A percentile compares a stretch with the other conserved stretches of the same genome.
These are phyloP conservation scores for Fragosphaeria purpurea DNA, from an alignment of 2,329 filamentous ascomycete genomes.

Conservation along the genomic window DNA sequence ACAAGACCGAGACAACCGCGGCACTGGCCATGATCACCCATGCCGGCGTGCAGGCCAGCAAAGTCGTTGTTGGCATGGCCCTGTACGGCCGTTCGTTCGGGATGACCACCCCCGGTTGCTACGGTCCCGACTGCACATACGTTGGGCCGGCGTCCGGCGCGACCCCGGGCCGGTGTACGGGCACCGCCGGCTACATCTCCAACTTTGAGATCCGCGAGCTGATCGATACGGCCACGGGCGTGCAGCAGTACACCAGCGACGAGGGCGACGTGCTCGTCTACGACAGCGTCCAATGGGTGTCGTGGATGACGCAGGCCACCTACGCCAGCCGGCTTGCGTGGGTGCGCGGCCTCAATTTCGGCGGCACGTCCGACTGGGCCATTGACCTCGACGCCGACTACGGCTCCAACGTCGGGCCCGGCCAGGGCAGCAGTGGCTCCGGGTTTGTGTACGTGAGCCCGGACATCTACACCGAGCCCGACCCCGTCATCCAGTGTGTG, in stretches of 20 bases:
- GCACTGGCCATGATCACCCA: conserved; percentile 28
- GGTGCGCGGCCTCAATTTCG: conserved; percentile 1
- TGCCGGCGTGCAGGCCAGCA: conserved; percentile 17
- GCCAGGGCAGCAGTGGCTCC: neutral
- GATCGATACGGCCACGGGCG: conserved; percentile 5
- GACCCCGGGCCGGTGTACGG: conserved; percentile 20
- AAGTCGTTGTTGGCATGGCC: conserved; percentile 20
- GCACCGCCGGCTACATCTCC: conserved; percentile 23
- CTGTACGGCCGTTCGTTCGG: conserved; percentile 24
- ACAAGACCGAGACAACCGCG: conserved; percentile 23
- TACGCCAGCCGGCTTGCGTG: neutral
- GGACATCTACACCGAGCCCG: neutral
- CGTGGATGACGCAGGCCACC: conserved; percentile 1
- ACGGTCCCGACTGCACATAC: neutral
- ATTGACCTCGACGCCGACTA: conserved; percentile 4
- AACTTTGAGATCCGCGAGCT: conserved; percentile 24
- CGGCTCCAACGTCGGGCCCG: no score
- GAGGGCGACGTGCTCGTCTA: conserved; percentile 4
- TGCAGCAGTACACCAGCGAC: neutral
- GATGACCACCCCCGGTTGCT: conserved; percentile 14
- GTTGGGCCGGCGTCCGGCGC: conserved; percentile 15
- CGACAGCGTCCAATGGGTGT: conserved; percentile 2
- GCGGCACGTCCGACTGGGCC: conserved; percentile 7
- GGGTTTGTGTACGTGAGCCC: neutral
- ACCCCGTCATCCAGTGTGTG: neutral